Evolutionary conservation across 805 yeast species (phyloP).

Genomic region (Ogataea wickerhamii): DNA sequence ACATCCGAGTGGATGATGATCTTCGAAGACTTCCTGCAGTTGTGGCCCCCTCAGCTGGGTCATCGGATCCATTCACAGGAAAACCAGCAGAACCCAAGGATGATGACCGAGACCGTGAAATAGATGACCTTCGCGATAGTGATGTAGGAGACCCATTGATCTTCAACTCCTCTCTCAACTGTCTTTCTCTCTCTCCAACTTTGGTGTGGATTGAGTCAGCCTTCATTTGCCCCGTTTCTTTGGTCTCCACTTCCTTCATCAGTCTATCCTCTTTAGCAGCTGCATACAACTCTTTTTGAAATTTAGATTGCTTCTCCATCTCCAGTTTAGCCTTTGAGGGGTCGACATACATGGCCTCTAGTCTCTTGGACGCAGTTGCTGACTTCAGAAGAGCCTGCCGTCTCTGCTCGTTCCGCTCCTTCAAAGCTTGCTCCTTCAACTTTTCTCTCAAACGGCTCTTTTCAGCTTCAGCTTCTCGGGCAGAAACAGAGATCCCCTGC

Average conservation of each 20-base stretch:
- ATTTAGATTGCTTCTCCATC: constrained; percentile 24
- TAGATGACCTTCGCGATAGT: constrained; percentile 13
- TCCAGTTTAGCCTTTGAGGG: constrained; percentile 26
- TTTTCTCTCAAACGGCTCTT: constrained; percentile 28
- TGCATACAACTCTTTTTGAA: constrained; percentile 22
- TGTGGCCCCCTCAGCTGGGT: not conserved
- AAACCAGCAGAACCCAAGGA: constrained; percentile 7
- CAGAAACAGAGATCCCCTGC: constrained; percentile 29
- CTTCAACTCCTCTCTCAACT: constrained; percentile 18
- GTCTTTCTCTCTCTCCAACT: constrained; percentile 22
- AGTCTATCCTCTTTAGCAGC: constrained; percentile 25
- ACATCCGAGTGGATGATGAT: constrained; percentile 4
- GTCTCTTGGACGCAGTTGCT: constrained; percentile 11
- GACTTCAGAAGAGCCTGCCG: constrained; percentile 7
- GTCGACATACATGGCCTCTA: constrained; percentile 24
- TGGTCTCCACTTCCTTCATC: constrained; percentile 19
- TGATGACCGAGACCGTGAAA: constrained; percentile 18
- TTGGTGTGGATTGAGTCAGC: constrained; percentile 14
- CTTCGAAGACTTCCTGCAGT: constrained; percentile 7
- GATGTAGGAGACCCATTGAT: constrained; percentile 14
- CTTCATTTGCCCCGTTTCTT: constrained; percentile 14
- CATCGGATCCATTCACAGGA: constrained; percentile 1
- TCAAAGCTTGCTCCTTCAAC: constrained; percentile 20
- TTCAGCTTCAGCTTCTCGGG: constrained; percentile 41
- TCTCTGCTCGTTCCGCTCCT: constrained; percentile 19